A percentile compares a stretch with the other conserved stretches of the same genome.
Conservation (phyloP, 768 basidiomycete species). For the Leccinum pellstonianum region DNA sequence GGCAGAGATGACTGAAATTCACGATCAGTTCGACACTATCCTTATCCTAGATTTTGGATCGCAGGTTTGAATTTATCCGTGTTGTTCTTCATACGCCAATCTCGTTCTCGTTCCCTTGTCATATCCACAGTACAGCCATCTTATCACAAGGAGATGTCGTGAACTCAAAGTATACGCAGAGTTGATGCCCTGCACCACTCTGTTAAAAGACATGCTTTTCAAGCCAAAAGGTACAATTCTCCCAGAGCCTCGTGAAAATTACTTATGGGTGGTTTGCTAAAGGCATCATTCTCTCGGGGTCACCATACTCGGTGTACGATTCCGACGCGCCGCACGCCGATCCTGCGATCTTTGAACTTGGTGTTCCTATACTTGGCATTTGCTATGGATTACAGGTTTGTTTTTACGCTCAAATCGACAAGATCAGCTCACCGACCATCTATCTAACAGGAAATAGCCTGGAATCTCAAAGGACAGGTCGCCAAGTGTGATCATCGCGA, state of each 20-base stretch:
- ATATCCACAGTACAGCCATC: slow-evolving; percentile 79
- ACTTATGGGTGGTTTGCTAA: neutral
- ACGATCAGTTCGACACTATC: slow-evolving; percentile 93
- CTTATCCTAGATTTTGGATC: slow-evolving; percentile 97
- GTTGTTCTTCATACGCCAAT: slow-evolving; percentile 10
- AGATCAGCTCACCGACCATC: neutral
- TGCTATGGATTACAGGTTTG: slow-evolving; percentile 94
- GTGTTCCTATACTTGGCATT: slow-evolving; percentile 91
- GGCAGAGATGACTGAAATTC: slow-evolving; percentile 74
- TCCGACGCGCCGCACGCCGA: slow-evolving; percentile 91
- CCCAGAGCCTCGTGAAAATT: neutral
- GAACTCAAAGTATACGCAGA: slow-evolving; percentile 98
- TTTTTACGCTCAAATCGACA: neutral
- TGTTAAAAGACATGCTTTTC: slow-evolving; percentile 83
- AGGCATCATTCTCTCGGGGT: slow-evolving; percentile 97
- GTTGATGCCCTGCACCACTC: slow-evolving; percentile 93
- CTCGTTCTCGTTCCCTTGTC: slow-evolving; percentile 1
- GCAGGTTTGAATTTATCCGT: slow-evolving; percentile 55
- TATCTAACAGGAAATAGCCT: slow-evolving; percentile 80
- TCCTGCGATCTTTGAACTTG: slow-evolving; percentile 82
- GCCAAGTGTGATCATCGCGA: slow-evolving; percentile 88
- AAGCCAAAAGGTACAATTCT: slow-evolving; percentile 79
- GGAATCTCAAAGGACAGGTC: slow-evolving; percentile 81
- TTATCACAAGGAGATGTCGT: slow-evolving; percentile 96
- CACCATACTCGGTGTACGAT: slow-evolving; percentile 98